Base-by-base conservation (phyloP, 1,284 basidiomycete species). In the Ustilago vetiveriae region DNA sequence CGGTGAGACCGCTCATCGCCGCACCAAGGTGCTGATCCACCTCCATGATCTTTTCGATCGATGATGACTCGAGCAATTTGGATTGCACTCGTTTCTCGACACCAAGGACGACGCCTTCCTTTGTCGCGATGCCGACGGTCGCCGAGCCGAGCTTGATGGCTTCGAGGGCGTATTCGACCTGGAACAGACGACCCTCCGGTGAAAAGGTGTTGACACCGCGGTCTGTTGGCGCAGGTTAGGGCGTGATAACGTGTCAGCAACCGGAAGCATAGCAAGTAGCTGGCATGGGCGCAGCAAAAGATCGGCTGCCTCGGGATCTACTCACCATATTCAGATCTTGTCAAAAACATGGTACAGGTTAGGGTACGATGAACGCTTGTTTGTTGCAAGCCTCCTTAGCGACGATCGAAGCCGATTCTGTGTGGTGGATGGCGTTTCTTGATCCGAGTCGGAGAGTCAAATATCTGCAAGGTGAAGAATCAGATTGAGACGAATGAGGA, bases 1-100 rank as follows among this genome's bases (percentile, higher is more conserved):
- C 96, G 29, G 93, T 96, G 69, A 99, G 87, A 21, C 95, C 95
- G 53, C 92, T 94, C 94, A 99, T 98, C 52, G 96, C 96, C 76
- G 94, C 97, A 17, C 94, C 96, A 52, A 99, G 88, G 84, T 99
- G 96, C 16, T 84, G 81, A 84, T 99, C 96, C 78, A 98, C 97
- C 85, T 98, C 95, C 94, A 98, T 98, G 82, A 99, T 98, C 86
- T 98, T 98, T 83, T 99, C 96, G 82, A 99, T 95, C 53, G 93
- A 94, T 67, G 89, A 91, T 17, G 92, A 89, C 85, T 98, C 96
- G 73, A 98, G 89, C 51, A 99, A 88, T 22, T 93, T 91, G 0
- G 94, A 98, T 84, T 97, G 94, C 48, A 97, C 93, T 82, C 96
- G 93, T 85, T 98, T 98, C 86, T 99, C 96, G 65, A 98, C 94